Percentiles rank a stretch among this genome's conserved stretches.
These are phyloP conservation scores for Cladosporium sp. DNA, from an alignment of 2,329 filamentous ascomycete genomes.

Conservation along the genomic window DNA sequence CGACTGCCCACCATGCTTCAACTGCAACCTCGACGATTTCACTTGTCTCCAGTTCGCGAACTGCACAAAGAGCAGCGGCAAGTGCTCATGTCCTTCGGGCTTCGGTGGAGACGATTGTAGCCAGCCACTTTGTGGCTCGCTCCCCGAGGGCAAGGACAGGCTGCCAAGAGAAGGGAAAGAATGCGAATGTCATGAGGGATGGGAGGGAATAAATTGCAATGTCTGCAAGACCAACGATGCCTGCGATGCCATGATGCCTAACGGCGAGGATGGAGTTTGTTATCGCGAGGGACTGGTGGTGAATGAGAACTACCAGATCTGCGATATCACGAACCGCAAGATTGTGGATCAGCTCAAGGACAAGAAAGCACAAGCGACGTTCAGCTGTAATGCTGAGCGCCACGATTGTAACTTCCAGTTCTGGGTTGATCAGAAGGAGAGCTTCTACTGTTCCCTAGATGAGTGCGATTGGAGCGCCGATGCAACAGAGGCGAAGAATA, in stretches of 20 bases:
- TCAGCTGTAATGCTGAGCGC: slow-evolving; percentile 74
- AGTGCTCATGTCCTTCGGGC: slow-evolving; percentile 85
- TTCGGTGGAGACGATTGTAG: slow-evolving; percentile 95
- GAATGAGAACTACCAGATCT: slow-evolving; percentile 95
- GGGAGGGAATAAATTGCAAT: slow-evolving; percentile 95
- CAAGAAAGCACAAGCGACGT: slow-evolving; percentile 87
- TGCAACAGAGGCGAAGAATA: slow-evolving; percentile 66
- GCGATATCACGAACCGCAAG: slow-evolving; percentile 92
- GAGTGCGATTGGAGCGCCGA: slow-evolving; percentile 71
- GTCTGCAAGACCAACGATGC: slow-evolving; percentile 80
- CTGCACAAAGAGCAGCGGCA: slow-evolving; percentile 85
- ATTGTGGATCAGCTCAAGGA: slow-evolving; percentile 82
- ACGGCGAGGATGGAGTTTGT: slow-evolving; percentile 76
- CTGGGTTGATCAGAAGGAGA: slow-evolving; percentile 91
- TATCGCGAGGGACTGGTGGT: slow-evolving; percentile 87
- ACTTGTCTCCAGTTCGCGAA: slow-evolving; percentile 84
- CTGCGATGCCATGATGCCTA: slow-evolving; percentile 83
- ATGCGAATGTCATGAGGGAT: slow-evolving; percentile 88
- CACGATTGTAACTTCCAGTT: slow-evolving; percentile 93
- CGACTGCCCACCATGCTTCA: slow-evolving; percentile 87
- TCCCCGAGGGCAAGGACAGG: slow-evolving; percentile 74
- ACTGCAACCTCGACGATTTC: slow-evolving; percentile 91
- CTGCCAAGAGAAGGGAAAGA: slow-evolving; percentile 64
- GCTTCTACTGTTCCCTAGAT: slow-evolving; percentile 89
- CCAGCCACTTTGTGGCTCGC: slow-evolving; percentile 81